Percentiles rank a stretch among this genome's conserved stretches.
Conservation (phyloP, 2,329 filamentous ascomycete species). For the Esteya vermicola region DNA sequence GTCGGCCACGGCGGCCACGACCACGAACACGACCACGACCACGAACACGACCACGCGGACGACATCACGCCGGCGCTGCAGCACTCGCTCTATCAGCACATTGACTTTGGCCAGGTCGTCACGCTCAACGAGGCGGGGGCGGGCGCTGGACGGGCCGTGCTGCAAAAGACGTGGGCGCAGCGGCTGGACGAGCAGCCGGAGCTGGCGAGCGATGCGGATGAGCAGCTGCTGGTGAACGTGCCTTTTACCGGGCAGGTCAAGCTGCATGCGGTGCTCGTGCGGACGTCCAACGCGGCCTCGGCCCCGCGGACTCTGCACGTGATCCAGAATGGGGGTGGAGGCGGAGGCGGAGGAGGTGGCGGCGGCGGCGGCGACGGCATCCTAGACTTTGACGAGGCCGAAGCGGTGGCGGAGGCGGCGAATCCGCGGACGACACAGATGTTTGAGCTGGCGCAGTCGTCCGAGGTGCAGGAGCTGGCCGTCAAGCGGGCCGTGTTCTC, state of each 20-base stretch:
- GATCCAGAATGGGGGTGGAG: slow-evolving; percentile 81
- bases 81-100: slow-evolving; percentile 79
- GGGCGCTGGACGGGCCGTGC: slow-evolving; percentile 56
- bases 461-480: slow-evolving; percentile 73
- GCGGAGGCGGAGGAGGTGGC: no score
- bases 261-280: slow-evolving; percentile 76
- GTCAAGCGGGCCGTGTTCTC: slow-evolving; percentile 84
- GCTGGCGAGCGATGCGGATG: slow-evolving; percentile 74
- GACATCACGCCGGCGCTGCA: slow-evolving; percentile 87
- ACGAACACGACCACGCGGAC: slow-evolving; percentile 74
- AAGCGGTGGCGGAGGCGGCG: slow-evolving; percentile 49
- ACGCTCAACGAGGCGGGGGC: slow-evolving; percentile 69
- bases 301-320: slow-evolving; percentile 77
- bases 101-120: slow-evolving; percentile 72
- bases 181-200: slow-evolving; percentile 57
- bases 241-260: slow-evolving; percentile 95
- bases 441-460: slow-evolving; percentile 62
- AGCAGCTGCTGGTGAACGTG: slow-evolving; percentile 84
- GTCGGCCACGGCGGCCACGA: slow-evolving; percentile 4
- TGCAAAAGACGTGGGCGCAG: slow-evolving; percentile 86
- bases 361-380: no score
- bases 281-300: slow-evolving; percentile 54
- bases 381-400: slow-evolving; percentile 68
- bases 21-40: slow-evolving; percentile 27
- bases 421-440: slow-evolving; percentile 34